Base-by-base conservation (phyloP, 2,329 filamentous ascomycete species). In the Coniochaeta sp. region DNA sequence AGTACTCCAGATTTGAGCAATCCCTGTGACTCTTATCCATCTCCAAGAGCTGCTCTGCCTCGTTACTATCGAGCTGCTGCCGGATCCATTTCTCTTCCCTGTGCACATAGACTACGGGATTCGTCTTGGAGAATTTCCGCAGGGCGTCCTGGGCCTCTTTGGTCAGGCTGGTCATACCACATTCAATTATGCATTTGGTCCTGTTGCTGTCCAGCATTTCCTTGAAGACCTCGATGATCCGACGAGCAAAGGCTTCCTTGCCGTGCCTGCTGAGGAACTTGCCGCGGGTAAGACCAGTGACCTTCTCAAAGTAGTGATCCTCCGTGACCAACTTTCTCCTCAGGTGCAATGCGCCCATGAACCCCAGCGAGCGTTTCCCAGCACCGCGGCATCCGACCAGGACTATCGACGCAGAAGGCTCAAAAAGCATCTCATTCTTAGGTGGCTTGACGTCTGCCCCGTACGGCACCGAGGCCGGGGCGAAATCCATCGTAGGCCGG, bases 1-100 rank as follows among this genome's bases (percentile, higher is more conserved):
- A 90, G 69, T 89, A 91, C 68, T 91, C 88, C 59, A 88, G 77
- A 64, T 89, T 91, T 12, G 87, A 86, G 70, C 85, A 88, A 6
- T 77, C 75, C 59, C 86, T 79, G 65, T 89, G 83, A 36, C 82
- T 79, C 34, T 78, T 75, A 58, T 82, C 80, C 26, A 78, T 80
- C 33, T 77, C 74, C 3, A 89, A 74, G 43, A 89, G 78, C 59
- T 82, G 81, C 60, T 81, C 76, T 12, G 86, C 79, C 47, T 82
- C 79, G 7, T 79, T 74, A 1, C 76, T 72, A 55, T 79, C 78
- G 24, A 89, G 74, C 58, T 88, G 81, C 1, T 77, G 76, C 62
- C 84, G 79, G 33, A 90, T 81, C 61, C 85, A 84, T 62, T 83
- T 77, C 59, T 82, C 79, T 66, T 90, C 88, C 60, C 89, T 81